These are phyloP conservation scores for Amanita jacksonii DNA, from an alignment of 768 basidiomycete genomes.

Conservation along the genomic window DNA sequence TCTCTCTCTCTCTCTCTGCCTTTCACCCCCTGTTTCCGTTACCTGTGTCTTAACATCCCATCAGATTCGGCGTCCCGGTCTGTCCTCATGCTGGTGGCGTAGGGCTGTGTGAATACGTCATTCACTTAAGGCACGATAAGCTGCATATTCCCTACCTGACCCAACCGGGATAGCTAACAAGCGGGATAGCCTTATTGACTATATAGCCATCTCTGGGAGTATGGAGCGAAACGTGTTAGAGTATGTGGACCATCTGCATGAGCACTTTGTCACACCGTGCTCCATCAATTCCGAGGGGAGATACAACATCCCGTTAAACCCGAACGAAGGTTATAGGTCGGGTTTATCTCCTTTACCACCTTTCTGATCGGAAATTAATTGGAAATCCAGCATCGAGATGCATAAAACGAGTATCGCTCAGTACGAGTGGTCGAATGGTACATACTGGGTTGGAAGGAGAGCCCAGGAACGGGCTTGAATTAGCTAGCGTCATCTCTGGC, in stretches of 20 bases:
- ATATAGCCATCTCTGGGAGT: constrained; percentile 81
- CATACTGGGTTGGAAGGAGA: constrained; percentile 53
- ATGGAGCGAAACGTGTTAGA: constrained; percentile 95
- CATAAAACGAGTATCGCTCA: constrained; percentile 68
- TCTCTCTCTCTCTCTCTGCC: no score
- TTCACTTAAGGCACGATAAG: constrained; percentile 54
- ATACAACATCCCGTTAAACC: constrained; percentile 77
- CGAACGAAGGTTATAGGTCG: constrained; percentile 73
- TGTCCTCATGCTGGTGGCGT: constrained; percentile 96
- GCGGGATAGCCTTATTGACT: constrained; percentile 70
- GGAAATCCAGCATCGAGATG: constrained; percentile 88
- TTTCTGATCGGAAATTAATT: constrained; percentile 7
- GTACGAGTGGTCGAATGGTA: constrained; percentile 80
- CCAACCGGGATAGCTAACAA: no score
- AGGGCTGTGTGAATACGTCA: constrained; percentile 87
- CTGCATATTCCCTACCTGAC: constrained; percentile 3
- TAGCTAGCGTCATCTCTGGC: no score
- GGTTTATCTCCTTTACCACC: constrained; percentile 11
- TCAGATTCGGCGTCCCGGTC: constrained; percentile 72
- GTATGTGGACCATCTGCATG: constrained; percentile 86
- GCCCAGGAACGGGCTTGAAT: no score
- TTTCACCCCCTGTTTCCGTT: no score
- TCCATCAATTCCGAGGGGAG: constrained; percentile 79
- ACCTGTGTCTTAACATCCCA: not conserved
- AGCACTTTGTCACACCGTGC: constrained; percentile 84